Conservation (phyloP, 208 protist species). For the Wallacemonas rigidus region DNA sequence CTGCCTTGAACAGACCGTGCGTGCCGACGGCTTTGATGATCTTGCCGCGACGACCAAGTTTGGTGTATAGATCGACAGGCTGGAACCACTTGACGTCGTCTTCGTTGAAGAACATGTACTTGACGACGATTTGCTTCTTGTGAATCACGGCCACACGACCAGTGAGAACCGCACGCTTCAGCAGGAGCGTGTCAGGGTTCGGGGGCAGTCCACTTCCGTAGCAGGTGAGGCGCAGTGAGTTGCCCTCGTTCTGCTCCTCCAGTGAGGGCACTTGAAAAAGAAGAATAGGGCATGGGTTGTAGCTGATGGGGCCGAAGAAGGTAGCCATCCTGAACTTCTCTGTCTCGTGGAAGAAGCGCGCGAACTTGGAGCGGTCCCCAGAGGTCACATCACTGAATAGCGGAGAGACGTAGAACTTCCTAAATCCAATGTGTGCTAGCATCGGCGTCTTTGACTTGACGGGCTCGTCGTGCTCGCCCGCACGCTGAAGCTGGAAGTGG, state of each 20-base stretch:
- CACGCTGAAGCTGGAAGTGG: slow-evolving; percentile 82
- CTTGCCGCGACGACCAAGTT: slow-evolving; percentile 92
- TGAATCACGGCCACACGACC: slow-evolving; percentile 88
- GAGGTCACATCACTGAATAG: slow-evolving; percentile 86
- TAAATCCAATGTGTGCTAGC: slow-evolving; percentile 87
- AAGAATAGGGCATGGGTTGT: slow-evolving; percentile 84
- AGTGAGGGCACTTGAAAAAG: slow-evolving; percentile 86
- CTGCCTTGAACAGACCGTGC: slow-evolving; percentile 96
- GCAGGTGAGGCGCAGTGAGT: slow-evolving; percentile 69
- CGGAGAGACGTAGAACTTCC: slow-evolving; percentile 91
- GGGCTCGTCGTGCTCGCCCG: slow-evolving; percentile 71
- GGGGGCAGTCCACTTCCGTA: slow-evolving; percentile 80
- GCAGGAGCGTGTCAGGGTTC: slow-evolving; percentile 80
- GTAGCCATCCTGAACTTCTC: slow-evolving; percentile 84
- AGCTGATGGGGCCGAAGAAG: slow-evolving; percentile 89
- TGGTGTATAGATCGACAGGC: slow-evolving; percentile 96
- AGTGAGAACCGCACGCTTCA: slow-evolving; percentile 79
- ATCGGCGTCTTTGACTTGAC: slow-evolving; percentile 91
- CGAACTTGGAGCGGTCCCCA: slow-evolving; percentile 83
- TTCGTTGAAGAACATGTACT: slow-evolving; percentile 95
- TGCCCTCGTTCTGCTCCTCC: slow-evolving; percentile 76
- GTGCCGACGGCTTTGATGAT: slow-evolving; percentile 96
- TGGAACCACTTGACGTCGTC: slow-evolving; percentile 98
- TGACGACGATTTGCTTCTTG: slow-evolving; percentile 94
- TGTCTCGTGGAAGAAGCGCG: slow-evolving; percentile 80